Evolutionary conservation across 805 yeast species (phyloP).

Genomic region (Candida glaebosa): DNA sequence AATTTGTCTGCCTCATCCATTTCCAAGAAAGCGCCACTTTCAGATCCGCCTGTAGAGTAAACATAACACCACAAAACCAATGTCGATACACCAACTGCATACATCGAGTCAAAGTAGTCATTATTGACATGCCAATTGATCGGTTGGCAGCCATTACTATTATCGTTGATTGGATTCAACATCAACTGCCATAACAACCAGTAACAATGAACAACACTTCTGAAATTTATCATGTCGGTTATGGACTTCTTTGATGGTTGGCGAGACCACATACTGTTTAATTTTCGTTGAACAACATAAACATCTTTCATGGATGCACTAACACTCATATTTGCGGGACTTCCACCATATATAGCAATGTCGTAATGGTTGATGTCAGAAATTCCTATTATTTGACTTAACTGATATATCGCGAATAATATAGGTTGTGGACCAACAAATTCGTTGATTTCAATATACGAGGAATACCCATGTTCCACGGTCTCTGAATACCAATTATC

Average conservation of each 20-base stretch:
- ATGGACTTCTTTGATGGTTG: constrained; percentile 11
- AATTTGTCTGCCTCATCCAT: constrained; percentile 12
- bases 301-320: constrained; percentile 34
- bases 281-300: constrained; percentile 29
- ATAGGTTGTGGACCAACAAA: constrained; percentile 37
- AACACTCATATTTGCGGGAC: constrained; percentile 69
- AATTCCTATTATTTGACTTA: constrained; percentile 61
- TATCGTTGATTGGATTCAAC: constrained; percentile 24
- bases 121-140: constrained; percentile 29
- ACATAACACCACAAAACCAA: constrained; percentile 40
- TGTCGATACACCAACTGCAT: constrained; percentile 34
- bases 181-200: constrained; percentile 38
- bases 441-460: not conserved
- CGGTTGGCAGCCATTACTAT: constrained; percentile 8
- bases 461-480: constrained; percentile 4
- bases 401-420: constrained; percentile 69
- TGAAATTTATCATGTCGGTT: constrained; percentile 28
- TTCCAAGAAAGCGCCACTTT: constrained; percentile 18
- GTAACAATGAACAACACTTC: constrained; percentile 38
- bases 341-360: constrained; percentile 75
- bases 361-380: constrained; percentile 73
- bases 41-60: constrained; percentile 30
- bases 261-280: constrained; percentile 30
- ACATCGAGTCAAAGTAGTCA: constrained; percentile 36
- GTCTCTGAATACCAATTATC: constrained; percentile 36